Percentiles rank a stretch among this genome's conserved stretches.
Evolutionary conservation across 73 alveolate species (phyloP).

Genomic region (Halteria grandinella): DNA sequence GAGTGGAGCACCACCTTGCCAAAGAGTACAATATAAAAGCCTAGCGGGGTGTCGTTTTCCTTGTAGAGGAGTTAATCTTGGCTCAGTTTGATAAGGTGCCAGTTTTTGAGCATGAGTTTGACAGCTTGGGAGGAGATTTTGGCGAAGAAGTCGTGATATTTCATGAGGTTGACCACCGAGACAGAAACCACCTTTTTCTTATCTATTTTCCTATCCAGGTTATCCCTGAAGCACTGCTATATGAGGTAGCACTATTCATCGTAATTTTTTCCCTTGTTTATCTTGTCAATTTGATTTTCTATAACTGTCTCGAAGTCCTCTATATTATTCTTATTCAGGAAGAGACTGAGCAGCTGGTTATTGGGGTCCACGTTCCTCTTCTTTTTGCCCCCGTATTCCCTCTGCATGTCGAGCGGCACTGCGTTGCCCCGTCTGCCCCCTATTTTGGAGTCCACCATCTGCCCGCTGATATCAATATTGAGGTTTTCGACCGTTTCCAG

Average conservation of each 20-base stretch:
- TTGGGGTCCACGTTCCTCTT: slow-evolving; percentile 5
- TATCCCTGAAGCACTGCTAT: slow-evolving; percentile 21
- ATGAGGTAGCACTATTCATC: background rate
- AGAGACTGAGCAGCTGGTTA: slow-evolving; percentile 19
- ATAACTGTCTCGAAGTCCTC: slow-evolving; percentile 35
- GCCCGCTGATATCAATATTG: slow-evolving; percentile 30
- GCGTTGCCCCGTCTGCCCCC: background rate
- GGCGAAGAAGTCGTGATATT: slow-evolving; percentile 24
- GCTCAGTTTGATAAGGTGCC: slow-evolving; percentile 31
- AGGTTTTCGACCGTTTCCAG: slow-evolving; percentile 49
- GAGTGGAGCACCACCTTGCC: slow-evolving; percentile 63
- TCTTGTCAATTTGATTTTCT: slow-evolving; percentile 25
- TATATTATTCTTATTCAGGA: slow-evolving; percentile 22
- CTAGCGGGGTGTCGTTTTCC: slow-evolving; percentile 40
- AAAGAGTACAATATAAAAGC: slow-evolving; percentile 35
- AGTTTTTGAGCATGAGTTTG: slow-evolving; percentile 18
- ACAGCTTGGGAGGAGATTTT: slow-evolving; percentile 31
- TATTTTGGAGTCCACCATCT: slow-evolving; percentile 34
- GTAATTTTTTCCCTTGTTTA: slow-evolving; percentile 5
- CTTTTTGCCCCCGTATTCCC: background rate
- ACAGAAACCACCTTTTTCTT: slow-evolving; percentile 25
- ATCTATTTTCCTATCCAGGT: slow-evolving; percentile 7
- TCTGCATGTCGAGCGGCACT: slow-evolving; percentile 18
- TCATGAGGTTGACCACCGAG: slow-evolving; percentile 36
- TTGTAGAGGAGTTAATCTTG: slow-evolving; percentile 50